phyloP scores from a whole-genome alignment of 306 rosid species.

The Ammopiptanthus mongolicus region DNA sequence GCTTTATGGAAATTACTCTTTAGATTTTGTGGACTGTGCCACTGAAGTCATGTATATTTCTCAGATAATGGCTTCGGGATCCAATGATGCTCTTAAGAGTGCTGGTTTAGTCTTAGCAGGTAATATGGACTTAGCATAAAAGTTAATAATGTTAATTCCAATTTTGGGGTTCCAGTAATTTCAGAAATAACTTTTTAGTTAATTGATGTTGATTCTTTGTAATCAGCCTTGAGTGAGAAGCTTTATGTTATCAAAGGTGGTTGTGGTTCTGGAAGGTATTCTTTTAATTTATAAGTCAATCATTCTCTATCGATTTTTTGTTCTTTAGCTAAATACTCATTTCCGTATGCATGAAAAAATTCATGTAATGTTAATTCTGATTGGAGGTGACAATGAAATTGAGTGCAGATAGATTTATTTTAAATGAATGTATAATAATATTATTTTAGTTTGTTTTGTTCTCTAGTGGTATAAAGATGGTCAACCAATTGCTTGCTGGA shows the following conservation, averaged over 20 bases:
- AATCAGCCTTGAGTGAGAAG: slow-evolving; percentile 88
- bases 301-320: slow-evolving; percentile 9
- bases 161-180: slow-evolving; percentile 5
- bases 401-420: neutral
- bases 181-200: slow-evolving; percentile 24
- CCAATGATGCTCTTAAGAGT: slow-evolving; percentile 76
- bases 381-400: slow-evolving; percentile 13
- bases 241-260: slow-evolving; percentile 86
- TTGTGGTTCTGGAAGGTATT: slow-evolving; percentile 93
- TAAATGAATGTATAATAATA: neutral
- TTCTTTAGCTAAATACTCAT: slow-evolving; percentile 9
- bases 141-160: slow-evolving; percentile 15
- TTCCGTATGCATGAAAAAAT: slow-evolving; percentile 20
- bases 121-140: slow-evolving; percentile 27
- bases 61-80: slow-evolving; percentile 91
- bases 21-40: slow-evolving; percentile 23
- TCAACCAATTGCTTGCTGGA: slow-evolving; percentile 96
- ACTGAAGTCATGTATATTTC: slow-evolving; percentile 23
- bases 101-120: slow-evolving; percentile 81
- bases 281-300: slow-evolving; percentile 12
- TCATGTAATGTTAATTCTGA: slow-evolving; percentile 16
- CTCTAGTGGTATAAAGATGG: slow-evolving; percentile 88
- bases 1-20: slow-evolving; percentile 9
- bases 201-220: slow-evolving; percentile 21
- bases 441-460: slow-evolving; percentile 21